phyloP scores from a whole-genome alignment of 129 eudicot species.

The Arctium minus region DNA sequence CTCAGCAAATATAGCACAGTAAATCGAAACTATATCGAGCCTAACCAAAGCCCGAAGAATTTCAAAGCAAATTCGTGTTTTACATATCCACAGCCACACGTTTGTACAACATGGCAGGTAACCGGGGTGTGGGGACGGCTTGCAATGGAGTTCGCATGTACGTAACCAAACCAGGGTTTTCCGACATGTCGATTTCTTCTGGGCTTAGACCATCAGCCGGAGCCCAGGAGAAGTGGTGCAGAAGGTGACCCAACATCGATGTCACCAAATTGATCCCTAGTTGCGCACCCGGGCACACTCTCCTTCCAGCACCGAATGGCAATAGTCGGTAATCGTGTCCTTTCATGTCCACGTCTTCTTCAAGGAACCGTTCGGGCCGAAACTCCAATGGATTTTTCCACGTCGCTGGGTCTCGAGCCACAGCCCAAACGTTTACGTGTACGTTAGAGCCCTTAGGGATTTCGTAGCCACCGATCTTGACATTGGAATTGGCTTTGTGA shows the following conservation, averaged over 20 bases:
- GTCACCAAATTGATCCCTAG: conserved; percentile 59
- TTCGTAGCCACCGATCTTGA: conserved; percentile 72
- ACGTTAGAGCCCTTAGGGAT: conserved; percentile 68
- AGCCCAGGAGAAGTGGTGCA: conserved; percentile 68
- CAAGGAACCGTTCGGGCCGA: conserved; percentile 63
- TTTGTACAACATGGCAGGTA: conserved; percentile 51
- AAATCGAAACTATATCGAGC: not conserved
- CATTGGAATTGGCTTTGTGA: conserved; percentile 54
- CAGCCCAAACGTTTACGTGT: conserved; percentile 80
- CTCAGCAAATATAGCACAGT: not conserved
- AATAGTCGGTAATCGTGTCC: conserved; percentile 71
- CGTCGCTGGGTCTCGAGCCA: conserved; percentile 55
- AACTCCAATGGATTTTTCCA: conserved; percentile 61
- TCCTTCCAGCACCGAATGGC: conserved; percentile 80
- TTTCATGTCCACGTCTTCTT: conserved; percentile 80
- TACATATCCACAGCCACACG: conserved; percentile 52
- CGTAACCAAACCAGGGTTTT: conserved; percentile 60
- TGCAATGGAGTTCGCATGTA: conserved; percentile 62
- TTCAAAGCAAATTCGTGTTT: not conserved
- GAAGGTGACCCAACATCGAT: conserved; percentile 61
- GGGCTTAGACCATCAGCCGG: conserved; percentile 51
- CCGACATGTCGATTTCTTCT: conserved; percentile 62
- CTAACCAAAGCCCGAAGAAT: not conserved
- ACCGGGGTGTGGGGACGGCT: conserved; percentile 56
- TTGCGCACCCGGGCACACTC: conserved; percentile 77